A percentile compares a stretch with the other conserved stretches of the same genome.
These are phyloP conservation scores for Cryptococcus sp. DNA, from an alignment of 1,284 basidiomycete species.

Conservation along the genomic window DNA sequence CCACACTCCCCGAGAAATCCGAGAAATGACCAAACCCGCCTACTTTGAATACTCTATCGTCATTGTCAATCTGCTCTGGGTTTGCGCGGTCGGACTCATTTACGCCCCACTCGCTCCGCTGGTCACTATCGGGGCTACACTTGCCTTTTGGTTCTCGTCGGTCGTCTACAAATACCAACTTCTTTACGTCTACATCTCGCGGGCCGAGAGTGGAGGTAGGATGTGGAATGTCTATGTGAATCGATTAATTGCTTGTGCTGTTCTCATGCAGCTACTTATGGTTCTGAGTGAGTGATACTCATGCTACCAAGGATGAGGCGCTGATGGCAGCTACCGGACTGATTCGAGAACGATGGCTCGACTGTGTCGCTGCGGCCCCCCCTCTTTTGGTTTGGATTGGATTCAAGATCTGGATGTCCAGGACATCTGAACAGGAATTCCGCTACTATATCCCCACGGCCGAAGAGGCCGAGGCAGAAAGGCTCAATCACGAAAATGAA, in stretches of 20 bases:
- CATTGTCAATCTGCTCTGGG: conserved; percentile 62
- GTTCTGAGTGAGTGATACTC: conserved; percentile 63
- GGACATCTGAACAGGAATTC: conserved; percentile 66
- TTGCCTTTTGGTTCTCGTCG: conserved; percentile 69
- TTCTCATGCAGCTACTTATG: conserved; percentile 83
- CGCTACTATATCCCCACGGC: conserved; percentile 58
- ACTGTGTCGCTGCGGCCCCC: conserved; percentile 55
- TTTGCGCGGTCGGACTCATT: conserved; percentile 78
- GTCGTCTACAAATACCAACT: conserved; percentile 78
- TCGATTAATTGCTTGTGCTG: conserved; percentile 65
- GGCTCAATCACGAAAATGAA: conserved; percentile 25
- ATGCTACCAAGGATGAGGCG: background rate
- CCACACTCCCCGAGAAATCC: conserved; percentile 92
- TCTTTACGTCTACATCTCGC: conserved; percentile 84
- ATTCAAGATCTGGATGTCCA: conserved; percentile 78
- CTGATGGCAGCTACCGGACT: conserved; percentile 68
- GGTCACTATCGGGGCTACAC: conserved; percentile 58
- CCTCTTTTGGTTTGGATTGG: conserved; percentile 67
- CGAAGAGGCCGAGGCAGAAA: conserved; percentile 45
- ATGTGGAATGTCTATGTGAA: conserved; percentile 91
- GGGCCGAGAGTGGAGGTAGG: conserved; percentile 85
- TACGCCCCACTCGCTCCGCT: conserved; percentile 89
- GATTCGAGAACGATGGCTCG: conserved; percentile 64
- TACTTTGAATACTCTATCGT: conserved; percentile 67
- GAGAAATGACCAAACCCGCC: conserved; percentile 93